Evolutionary conservation across 306 rosid genomes (phyloP), one percentile per base, ranked within the genome.

Genomic region (Fragaria nilgerrensis): DNA sequence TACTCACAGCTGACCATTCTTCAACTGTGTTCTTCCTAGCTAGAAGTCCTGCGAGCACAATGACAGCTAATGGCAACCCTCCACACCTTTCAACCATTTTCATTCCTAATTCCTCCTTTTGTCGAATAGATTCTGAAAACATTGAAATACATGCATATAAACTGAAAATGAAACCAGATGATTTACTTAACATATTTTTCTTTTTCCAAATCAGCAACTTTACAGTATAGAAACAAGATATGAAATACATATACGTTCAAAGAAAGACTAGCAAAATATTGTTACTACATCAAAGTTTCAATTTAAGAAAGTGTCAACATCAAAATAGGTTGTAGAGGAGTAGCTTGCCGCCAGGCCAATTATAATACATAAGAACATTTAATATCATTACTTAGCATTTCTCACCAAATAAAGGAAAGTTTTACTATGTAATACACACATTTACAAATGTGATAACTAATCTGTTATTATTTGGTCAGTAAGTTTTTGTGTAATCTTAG

Each of bases 91-190:
- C 0, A 58, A 58, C 15, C 34, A 58, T 78, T 2, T 68, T 5
- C 13, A 0, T 70, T 15, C 74, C 86, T 59, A 68, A 3, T 3
- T 47, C 19, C 39, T 78, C 87, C 91, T 72, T 29, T 74, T 71
- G 43, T 61, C 77, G 44, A 44, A 59, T n/a, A 70, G 62, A 78
- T 70, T 36, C 58, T 2, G 91, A 87, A 27, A 88, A 83, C 7
- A 39, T 39, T 39, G 43, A 39, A 39, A 39, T 39, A 5, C 77
- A 39, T 39, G 4, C 77, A 91, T 20, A 19, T 19, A 53, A 19
- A 20, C 8, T 53, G 4, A 53, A 7, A 7, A 53, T 7, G 11
- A 52, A 4, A 53, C 61, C 25, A 4, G 25, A 53, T 20, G 6
- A 19, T 8, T 53, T 19, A 53, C 12, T 6, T 53, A 50, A 4